Base-by-base conservation (phyloP, 805 yeast genomes). In the Schwanniomyces yamadae region DNA sequence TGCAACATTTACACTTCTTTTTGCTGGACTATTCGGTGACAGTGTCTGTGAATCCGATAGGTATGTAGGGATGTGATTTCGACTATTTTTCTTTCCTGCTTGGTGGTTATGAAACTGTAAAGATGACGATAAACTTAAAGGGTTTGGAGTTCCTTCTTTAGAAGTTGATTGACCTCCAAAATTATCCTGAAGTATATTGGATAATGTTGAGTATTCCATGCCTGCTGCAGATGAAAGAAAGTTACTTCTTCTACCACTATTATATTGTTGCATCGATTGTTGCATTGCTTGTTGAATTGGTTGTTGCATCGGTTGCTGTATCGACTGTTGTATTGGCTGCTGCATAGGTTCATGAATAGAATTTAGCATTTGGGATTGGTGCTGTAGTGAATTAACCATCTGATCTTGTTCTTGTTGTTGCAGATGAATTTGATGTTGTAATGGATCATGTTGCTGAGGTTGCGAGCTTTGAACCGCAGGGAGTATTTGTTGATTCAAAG, bases 181-280 rank as follows among this genome's bases (percentile, higher is more conserved):
- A 40, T 63, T 71, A 33, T 75, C 78, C 23, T 77, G 77, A 23
- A 81, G 70, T 33, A 84, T 82, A 41, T 71, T 77, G 6, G 88
- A 81, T 20, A 84, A 59, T 3, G 83, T 78, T 3, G 86, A 73
- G 48, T 84, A 83, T 48, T 84, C 93, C 34, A 81, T 63, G 49
- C 81, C 83, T 0, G 87, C 89, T 1, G 93, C 89, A 23, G 75
- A 66, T 1, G 88, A 80, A 41, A 82, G 52, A 48, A 83, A 83
- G 41, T 74, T 68, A 49, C 49, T 75, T 48, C 59, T 54, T 50
- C 57, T 49, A 4, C 10, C 21, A 11, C 24, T 23, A 17, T 22
- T 27, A 13, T 20, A 27, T n/a, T 35, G 18, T 10, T 27, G 35
- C 4, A 28, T 35, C 23, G 43, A 39, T 19, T 26, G 24, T 17